Percentiles rank a stretch among this genome's conserved stretches.
phyloP scores from a whole-genome alignment of 805 yeast species.

The Starmerella potacharoeniae region DNA sequence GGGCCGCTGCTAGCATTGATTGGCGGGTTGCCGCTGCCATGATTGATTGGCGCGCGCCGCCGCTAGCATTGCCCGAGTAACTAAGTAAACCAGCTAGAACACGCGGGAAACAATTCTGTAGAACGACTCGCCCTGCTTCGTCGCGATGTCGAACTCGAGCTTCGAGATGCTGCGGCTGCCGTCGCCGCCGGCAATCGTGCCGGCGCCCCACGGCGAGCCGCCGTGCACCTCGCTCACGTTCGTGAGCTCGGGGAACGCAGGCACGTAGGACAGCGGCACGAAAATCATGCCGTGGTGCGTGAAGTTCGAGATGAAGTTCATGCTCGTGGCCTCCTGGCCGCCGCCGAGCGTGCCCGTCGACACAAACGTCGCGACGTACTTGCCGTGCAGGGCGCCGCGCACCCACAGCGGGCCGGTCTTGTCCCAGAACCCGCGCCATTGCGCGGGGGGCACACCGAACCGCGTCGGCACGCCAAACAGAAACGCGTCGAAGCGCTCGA shows the following conservation, averaged over 20 bases:
- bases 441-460: slow-evolving; percentile 65
- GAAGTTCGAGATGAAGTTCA: slow-evolving; percentile 45
- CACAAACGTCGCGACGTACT: slow-evolving; percentile 60
- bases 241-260: slow-evolving; percentile 43
- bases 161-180: slow-evolving; percentile 60
- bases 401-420: slow-evolving; percentile 70
- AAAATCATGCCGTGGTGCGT: slow-evolving; percentile 68
- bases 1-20: too few species aligned
- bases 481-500: slow-evolving; percentile 60
- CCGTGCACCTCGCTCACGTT: slow-evolving; percentile 62
- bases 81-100: slow-evolving; percentile 4
- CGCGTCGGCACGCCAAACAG: slow-evolving; percentile 73
- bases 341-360: slow-evolving; percentile 66
- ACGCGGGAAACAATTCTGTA: slow-evolving; percentile 33
- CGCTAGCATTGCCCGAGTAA: too few species aligned
- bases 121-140: slow-evolving; percentile 57
- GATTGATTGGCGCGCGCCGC: background rate
- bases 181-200: slow-evolving; percentile 61
- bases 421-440: slow-evolving; percentile 67
- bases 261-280: slow-evolving; percentile 65
- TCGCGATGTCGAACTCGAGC: slow-evolving; percentile 54
- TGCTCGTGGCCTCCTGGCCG: slow-evolving; percentile 63
- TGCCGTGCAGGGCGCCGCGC: slow-evolving; percentile 54
- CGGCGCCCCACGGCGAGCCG: slow-evolving; percentile 82
- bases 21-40: background rate